Evolutionary conservation across 2,329 filamentous ascomycete species (phyloP).

Genomic region (Epichloe hybrida): DNA sequence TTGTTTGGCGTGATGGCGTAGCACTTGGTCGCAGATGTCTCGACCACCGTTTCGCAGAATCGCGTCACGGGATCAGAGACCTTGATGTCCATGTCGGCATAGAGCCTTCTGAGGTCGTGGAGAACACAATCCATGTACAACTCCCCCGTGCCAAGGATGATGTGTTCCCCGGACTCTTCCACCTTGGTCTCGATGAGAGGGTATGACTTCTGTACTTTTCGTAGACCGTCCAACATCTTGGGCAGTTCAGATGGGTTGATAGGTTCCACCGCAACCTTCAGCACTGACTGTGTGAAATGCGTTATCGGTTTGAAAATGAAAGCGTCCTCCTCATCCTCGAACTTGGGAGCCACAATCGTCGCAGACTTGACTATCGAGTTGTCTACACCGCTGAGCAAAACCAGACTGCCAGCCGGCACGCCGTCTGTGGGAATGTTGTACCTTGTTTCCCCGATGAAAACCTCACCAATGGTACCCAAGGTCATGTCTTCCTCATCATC

Average conservation of each 20-base stretch:
- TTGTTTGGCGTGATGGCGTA: slow-evolving; percentile 98
- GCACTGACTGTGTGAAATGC: slow-evolving; percentile 93
- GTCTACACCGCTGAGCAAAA: slow-evolving; percentile 82
- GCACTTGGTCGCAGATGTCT: slow-evolving; percentile 94
- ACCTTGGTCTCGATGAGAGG: slow-evolving; percentile 93
- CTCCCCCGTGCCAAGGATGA: slow-evolving; percentile 93
- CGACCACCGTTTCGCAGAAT: slow-evolving; percentile 95
- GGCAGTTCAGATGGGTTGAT: slow-evolving; percentile 96
- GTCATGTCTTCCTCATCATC: slow-evolving; percentile 98
- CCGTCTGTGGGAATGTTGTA: slow-evolving; percentile 90
- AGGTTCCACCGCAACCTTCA: slow-evolving; percentile 95
- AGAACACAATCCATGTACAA: slow-evolving; percentile 99
- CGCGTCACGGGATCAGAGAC: slow-evolving; percentile 94
- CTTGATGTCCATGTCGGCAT: slow-evolving; percentile 98
- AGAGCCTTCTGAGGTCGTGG: slow-evolving; percentile 83
- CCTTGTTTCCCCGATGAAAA: slow-evolving; percentile 81
- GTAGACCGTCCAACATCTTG: slow-evolving; percentile 94
- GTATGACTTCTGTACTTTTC: slow-evolving; percentile 97
- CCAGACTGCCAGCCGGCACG: slow-evolving; percentile 86
- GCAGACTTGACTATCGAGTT: slow-evolving; percentile 98
- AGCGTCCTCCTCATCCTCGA: slow-evolving; percentile 79
- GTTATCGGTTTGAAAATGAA: slow-evolving; percentile 89
- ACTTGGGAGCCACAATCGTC: slow-evolving; percentile 67
- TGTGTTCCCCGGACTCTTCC: slow-evolving; percentile 96
- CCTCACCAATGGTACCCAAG: slow-evolving; percentile 66